These are phyloP conservation scores for Acidomyces sp. DNA, from an alignment of 495 filamentous ascomycete species.

Conservation along the genomic window DNA sequence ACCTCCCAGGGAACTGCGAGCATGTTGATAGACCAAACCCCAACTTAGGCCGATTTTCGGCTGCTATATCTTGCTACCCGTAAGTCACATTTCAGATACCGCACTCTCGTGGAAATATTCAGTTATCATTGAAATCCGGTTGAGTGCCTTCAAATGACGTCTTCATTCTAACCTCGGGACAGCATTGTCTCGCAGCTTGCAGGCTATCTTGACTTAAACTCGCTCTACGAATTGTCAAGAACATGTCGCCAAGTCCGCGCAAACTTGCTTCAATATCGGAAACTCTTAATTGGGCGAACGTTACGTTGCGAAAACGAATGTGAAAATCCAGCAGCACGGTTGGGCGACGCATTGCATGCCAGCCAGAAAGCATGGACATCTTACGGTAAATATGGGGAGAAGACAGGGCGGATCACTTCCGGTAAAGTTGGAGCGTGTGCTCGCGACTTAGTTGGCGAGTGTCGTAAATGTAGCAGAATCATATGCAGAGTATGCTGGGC, in stretches of 20 bases:
- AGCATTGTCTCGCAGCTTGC: constrained; percentile 69
- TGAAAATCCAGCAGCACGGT: constrained; percentile 34
- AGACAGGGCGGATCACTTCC: constrained; percentile 35
- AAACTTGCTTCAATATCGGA: constrained; percentile 63
- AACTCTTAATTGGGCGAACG: constrained; percentile 54
- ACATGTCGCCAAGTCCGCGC: constrained; percentile 68
- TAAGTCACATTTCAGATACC: constrained; percentile 32
- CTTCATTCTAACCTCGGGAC: constrained; percentile 10
- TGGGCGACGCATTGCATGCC: constrained; percentile 20
- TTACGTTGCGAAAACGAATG: constrained; percentile 65
- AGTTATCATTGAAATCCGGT: constrained; percentile 2
- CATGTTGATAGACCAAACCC: constrained; percentile 39
- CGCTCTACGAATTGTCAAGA: constrained; percentile 62
- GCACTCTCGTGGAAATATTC: constrained; percentile 16
- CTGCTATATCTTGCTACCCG: constrained; percentile 83
- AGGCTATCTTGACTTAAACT: constrained; percentile 66
- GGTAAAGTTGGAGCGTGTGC: constrained; percentile 66
- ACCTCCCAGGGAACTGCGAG: background rate
- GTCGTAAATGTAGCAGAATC: constrained; percentile 58
- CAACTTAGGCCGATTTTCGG: constrained; percentile 59
- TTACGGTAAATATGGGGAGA: constrained; percentile 20
- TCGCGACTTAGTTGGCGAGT: constrained; percentile 70
- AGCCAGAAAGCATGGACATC: constrained; percentile 18
- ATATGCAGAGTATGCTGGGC: constrained; percentile 58
- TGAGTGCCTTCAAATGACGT: background rate